Conservation (phyloP, 1,284 basidiomycete species). For the Ceratobasidium sp. region DNA sequence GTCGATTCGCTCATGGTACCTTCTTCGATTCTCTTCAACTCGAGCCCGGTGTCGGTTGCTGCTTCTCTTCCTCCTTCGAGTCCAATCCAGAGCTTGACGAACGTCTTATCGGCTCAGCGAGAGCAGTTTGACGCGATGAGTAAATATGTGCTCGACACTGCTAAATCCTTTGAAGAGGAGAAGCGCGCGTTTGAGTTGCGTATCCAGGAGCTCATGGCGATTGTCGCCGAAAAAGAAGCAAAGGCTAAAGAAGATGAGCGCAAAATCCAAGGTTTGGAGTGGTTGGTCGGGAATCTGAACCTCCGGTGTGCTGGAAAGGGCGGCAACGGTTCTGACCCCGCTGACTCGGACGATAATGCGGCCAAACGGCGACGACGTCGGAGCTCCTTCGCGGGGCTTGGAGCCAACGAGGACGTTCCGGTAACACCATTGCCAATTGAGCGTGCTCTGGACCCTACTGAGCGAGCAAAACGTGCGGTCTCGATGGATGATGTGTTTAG, state of each 20-base stretch:
- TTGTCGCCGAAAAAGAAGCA: conserved; percentile 37
- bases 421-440: conserved; percentile 32
- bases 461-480: conserved; percentile 20
- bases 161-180: conserved; percentile 39
- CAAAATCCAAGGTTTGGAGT: conserved; percentile 41
- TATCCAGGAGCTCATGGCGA: conserved; percentile 30
- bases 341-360: conserved; percentile 10
- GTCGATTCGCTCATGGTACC: conserved; percentile 34
- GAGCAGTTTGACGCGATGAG: conserved; percentile 41
- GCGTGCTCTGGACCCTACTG: conserved; percentile 8
- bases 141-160: conserved; percentile 18
- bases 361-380: not conserved
- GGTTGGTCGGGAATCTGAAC: conserved; percentile 40
- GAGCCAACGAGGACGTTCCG: conserved; percentile 14
- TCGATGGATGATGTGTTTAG: conserved; percentile 40
- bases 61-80: conserved; percentile 7
- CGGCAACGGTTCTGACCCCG: not conserved
- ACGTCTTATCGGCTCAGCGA: conserved; percentile 19
- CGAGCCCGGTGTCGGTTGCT: conserved; percentile 10
- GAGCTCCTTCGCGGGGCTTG: conserved; percentile 34
- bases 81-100: conserved; percentile 2
- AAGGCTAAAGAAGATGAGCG: conserved; percentile 44
- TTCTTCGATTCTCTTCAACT: not conserved
- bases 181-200: conserved; percentile 39
- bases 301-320: conserved; percentile 18